Conservation (phyloP, 2,329 filamentous ascomycete genomes). For the Epichloe sibirici region DNA sequence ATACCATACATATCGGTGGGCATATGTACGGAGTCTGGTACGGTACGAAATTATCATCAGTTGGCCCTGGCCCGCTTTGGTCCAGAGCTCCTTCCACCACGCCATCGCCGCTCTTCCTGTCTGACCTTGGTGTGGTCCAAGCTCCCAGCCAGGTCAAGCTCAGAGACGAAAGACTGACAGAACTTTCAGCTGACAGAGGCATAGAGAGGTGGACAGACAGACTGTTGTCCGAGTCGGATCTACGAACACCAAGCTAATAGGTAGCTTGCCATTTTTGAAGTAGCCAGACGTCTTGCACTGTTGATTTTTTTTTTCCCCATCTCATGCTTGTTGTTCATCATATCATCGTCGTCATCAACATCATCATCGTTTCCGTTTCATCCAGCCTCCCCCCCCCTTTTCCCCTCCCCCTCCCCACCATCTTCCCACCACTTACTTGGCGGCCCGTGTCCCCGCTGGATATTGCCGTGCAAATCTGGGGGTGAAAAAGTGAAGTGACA, state of each 20-base stretch:
- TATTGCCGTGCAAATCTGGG: neutral
- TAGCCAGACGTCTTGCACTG: no score
- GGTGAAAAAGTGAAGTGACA: neutral
- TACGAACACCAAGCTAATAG: no score
- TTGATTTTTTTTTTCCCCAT: neutral
- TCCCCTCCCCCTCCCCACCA: neutral
- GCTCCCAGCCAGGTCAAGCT: neutral
- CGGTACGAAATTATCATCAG: neutral
- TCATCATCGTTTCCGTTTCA: neutral
- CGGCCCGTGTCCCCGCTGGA: neutral
- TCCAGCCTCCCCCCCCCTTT: neutral
- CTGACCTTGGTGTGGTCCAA: neutral
- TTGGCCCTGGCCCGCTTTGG: neutral
- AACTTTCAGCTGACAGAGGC: neutral
- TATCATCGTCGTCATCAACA: neutral
- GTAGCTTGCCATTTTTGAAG: no score
- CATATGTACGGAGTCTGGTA: no score
- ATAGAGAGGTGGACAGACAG: neutral
- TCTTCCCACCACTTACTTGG: neutral
- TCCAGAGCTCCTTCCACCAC: constrained; percentile 1
- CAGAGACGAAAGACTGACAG: neutral
- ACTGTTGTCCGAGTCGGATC: no score
- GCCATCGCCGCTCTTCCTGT: neutral
- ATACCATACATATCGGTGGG: no score
- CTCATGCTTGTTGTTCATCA: neutral